Conservation (phyloP, 805 yeast genomes). For the Wickerhamomyces sydowiorum region DNA sequence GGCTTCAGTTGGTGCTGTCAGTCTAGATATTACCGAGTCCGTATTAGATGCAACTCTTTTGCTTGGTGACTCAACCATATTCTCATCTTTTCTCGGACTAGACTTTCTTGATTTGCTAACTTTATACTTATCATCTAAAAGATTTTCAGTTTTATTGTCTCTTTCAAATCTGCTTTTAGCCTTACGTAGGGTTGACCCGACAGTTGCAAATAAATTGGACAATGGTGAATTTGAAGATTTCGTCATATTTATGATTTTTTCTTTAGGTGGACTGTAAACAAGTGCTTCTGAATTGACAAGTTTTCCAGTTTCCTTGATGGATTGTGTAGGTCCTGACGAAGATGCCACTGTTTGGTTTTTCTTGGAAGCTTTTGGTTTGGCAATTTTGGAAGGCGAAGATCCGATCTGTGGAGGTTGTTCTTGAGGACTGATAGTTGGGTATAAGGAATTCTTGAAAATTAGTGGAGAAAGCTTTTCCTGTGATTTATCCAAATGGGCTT, state of each 20-base stretch:
- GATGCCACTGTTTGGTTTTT: conserved; percentile 2
- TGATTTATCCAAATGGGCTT: conserved; percentile 8
- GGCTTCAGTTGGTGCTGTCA: conserved; percentile 12
- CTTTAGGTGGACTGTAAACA: conserved; percentile 6
- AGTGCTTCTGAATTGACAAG: conserved; percentile 2
- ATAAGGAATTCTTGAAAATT: conserved; percentile 8
- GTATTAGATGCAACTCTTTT: conserved; percentile 1
- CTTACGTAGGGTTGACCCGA: conserved; percentile 18
- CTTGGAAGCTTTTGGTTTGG: background rate
- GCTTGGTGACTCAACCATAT: background rate
- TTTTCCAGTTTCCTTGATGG: background rate
- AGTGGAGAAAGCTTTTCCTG: conserved; percentile 4
- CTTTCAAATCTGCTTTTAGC: conserved; percentile 17
- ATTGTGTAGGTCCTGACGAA: no score
- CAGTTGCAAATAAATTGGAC: conserved; percentile 19
- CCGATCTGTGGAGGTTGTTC: conserved; percentile 1
- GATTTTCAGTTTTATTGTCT: conserved; percentile 8
- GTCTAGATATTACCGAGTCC: conserved; percentile 6
- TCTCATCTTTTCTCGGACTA: background rate
- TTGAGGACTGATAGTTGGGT: conserved; percentile 12
- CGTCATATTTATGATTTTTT: conserved; percentile 1
- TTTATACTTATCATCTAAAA: conserved; percentile 3
- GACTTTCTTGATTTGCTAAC: conserved; percentile 3
- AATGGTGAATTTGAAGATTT: conserved; percentile 16
- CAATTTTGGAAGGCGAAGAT: conserved; percentile 5